Base-by-base conservation (phyloP, 2,329 filamentous ascomycete genomes). In the Aspergillus fijiensis region DNA sequence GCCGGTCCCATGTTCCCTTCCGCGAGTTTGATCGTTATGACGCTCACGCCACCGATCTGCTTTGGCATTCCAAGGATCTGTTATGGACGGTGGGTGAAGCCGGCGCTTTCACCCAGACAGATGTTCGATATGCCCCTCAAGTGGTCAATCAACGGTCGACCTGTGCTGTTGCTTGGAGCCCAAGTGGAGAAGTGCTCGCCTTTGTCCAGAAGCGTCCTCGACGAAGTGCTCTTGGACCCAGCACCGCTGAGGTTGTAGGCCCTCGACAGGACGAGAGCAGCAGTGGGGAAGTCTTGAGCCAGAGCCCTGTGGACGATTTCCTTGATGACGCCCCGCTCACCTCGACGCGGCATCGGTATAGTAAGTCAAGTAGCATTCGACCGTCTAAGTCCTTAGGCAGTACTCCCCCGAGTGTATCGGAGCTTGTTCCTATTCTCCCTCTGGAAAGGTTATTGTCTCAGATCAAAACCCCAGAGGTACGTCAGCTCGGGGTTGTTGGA, bases 71-170 rank as follows among this genome's bases (percentile, higher is more conserved):
- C 54, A 84, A 85, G 71, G 85, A 88, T 69, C 76, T 86, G 6
- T 76, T 89, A 42, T 89, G 86, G 86, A 87, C 85, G 12, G 86
- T 87, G 48, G 85, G 84, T 6, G 80, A 82, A 51, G 82, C 85
- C 61, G 86, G 86, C 14, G 78, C 82, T 10, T 88, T 89, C 63
- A 81, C 84, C 19, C 86, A 89, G 69, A 85, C 82, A 33, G 86
- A 89, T 66, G 79, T 87, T 35, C 82, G 85, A 60, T 85, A 84
- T 74, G 80, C 82, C 6, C 79, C 83, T 9, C 85, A 86, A 63
- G 79, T 84, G n/a, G 78, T 85, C 51, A 84, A 86, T 66, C 80
- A 82, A 60, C 80, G 84, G 42, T 82, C 82, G 57, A 75, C 85
- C 67, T 84, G 85, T 67, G 79, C 84, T 1, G 76, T 86, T 62